Conservation (phyloP, 352 stramenopile species). For the Pythium sp. region DNA sequence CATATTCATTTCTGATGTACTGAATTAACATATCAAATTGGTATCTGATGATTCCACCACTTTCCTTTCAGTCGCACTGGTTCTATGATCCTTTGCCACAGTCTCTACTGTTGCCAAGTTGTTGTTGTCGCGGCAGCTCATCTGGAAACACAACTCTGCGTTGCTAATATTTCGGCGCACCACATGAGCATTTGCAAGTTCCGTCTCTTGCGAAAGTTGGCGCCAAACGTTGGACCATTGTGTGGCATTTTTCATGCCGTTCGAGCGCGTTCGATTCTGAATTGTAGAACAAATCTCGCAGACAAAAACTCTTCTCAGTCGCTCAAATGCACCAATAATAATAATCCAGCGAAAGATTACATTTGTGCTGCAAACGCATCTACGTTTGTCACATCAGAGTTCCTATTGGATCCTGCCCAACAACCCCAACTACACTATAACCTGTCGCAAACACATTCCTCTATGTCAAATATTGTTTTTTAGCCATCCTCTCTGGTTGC, state of each 20-base stretch:
- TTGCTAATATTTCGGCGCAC: neutral
- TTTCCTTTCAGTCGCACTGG: neutral
- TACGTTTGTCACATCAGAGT: neutral
- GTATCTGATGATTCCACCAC: neutral
- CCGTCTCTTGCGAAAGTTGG: neutral
- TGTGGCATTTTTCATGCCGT: neutral
- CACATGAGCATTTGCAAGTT: neutral
- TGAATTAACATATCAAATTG: neutral
- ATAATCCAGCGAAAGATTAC: neutral
- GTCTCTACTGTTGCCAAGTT: constrained; percentile 1
- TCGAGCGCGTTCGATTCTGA: neutral
- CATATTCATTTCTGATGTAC: neutral
- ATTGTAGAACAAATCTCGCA: neutral
- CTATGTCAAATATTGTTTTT: no score
- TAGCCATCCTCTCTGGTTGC: neutral
- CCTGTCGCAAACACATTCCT: no score
- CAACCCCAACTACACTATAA: neutral
- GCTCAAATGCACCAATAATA: neutral
- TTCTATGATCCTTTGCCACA: neutral
- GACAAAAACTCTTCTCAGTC: neutral
- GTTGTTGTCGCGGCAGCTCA: neutral
- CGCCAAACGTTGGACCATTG: neutral
- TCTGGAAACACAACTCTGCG: neutral
- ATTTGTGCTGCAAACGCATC: neutral
- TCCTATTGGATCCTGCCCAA: neutral